Percentiles rank a stretch among this genome's conserved stretches.
phyloP scores from a whole-genome alignment of 2,329 filamentous ascomycete genomes.

The Escovopsis weberi region DNA sequence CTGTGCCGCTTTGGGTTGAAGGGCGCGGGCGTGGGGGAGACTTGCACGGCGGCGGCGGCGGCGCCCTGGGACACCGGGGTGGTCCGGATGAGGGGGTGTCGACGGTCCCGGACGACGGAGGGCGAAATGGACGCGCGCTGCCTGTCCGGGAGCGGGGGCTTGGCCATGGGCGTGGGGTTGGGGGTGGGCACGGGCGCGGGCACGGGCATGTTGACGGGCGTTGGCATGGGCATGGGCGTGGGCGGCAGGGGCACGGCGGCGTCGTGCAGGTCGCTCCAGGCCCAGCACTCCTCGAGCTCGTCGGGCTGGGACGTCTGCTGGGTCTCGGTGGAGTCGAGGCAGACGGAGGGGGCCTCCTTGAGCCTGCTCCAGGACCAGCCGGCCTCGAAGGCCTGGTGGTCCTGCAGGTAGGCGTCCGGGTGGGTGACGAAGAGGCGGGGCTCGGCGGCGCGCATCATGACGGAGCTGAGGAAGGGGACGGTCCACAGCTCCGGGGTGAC shows the following conservation, averaged over 20 bases:
- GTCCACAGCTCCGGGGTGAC: conserved; percentile 58
- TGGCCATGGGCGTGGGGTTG: conserved; percentile 9
- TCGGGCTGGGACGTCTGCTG: conserved; percentile 43
- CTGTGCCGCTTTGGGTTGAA: conserved; percentile 20
- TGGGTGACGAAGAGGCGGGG: conserved; percentile 64
- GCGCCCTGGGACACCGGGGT: conserved; percentile 30
- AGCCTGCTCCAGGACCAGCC: conserved; percentile 61
- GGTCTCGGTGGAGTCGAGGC: conserved; percentile 26
- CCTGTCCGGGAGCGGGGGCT: conserved; percentile 27
- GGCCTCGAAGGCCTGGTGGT: conserved; percentile 33
- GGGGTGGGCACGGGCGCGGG: too few relatives aligned
- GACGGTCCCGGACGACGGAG: conserved; percentile 26
- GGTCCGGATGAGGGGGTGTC: conserved; percentile 36
- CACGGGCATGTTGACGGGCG: too few relatives aligned
- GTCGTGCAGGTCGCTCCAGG: conserved; percentile 51
- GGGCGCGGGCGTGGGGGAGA: conserved; percentile 20
- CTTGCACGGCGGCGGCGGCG: conserved; percentile 20
- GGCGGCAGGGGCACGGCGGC: conserved; percentile 27
- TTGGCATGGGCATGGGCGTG: too few relatives aligned
- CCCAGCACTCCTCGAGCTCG: conserved; percentile 52
- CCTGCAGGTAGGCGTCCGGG: conserved; percentile 59
- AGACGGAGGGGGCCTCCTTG: conserved; percentile 42
- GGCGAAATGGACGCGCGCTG: conserved; percentile 29
- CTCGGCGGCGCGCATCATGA: conserved; percentile 57
- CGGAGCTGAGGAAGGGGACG: conserved; percentile 52